phyloP scores from a whole-genome alignment of 208 protist species.

The Trypanosoma conorhini region DNA sequence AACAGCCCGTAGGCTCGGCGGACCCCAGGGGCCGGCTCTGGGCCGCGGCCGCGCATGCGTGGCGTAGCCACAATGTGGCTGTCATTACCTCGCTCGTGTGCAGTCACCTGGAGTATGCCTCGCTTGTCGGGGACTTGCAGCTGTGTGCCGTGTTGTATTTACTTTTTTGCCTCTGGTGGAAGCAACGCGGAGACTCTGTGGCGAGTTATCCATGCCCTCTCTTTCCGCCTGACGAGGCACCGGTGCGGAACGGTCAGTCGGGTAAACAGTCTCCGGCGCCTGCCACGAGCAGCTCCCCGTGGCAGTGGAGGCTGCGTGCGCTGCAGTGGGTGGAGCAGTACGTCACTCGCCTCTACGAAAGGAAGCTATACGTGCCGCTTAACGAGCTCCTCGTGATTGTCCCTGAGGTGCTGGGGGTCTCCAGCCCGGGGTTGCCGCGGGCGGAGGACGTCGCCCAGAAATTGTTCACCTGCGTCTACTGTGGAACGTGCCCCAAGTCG shows the following conservation, averaged over 20 bases:
- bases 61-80: constrained; percentile 53
- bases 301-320: constrained; percentile 73
- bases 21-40: constrained; percentile 70
- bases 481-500: constrained; percentile 59
- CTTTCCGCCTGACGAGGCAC: constrained; percentile 8
- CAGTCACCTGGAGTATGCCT: constrained; percentile 70
- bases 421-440: constrained; percentile 63
- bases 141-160: constrained; percentile 78
- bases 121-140: constrained; percentile 83
- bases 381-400: constrained; percentile 83
- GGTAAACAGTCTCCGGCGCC: not conserved
- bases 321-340: constrained; percentile 86
- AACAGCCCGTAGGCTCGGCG: not conserved
- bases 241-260: not conserved
- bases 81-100: constrained; percentile 58
- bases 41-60: constrained; percentile 61
- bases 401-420: constrained; percentile 64
- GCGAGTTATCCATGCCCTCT: constrained; percentile 27
- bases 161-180: constrained; percentile 83
- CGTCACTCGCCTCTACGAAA: constrained; percentile 54
- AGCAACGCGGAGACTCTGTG: constrained; percentile 44
- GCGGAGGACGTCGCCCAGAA: constrained; percentile 78
- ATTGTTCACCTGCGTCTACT: constrained; percentile 84
- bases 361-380: constrained; percentile 70
- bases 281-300: constrained; percentile 26